Evolutionary conservation across 2,329 filamentous ascomycete genomes (phyloP), one percentile per base, ranked within the genome.

Genomic region (Catunica adiposa): DNA sequence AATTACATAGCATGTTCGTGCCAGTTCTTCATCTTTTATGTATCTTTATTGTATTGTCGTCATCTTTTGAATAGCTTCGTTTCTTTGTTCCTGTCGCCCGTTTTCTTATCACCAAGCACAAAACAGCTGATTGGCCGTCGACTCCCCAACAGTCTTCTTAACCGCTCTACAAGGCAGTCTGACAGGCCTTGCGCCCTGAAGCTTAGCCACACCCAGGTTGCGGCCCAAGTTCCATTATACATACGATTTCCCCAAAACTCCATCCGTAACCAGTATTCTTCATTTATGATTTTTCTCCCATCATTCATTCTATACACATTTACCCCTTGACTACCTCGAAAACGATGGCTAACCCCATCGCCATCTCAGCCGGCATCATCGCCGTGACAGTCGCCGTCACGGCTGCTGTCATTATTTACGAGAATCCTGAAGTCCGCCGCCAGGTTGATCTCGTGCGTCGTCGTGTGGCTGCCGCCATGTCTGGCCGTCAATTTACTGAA

Each of bases 351-450:
- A 79, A 79, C 69, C 74, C 76, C 61, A 67, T 73, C 61, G 69
- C 73, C 46, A 62, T 78, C 59, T 76, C 77, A 73, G 77, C 73
- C 61, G 77, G 77, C 70, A 70, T 78, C 51, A 73, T 79, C 60
- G 78, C 75, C 67, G 69, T 78, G 34, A 74, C 76, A 29, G 71
- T 80, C 58, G 76, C 75, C 56, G 73, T 79, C 57, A 76, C 76
- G 25, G 73, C 76, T 34, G 76, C 77, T 58, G 73, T 80, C 58
- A 76, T 77, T 60, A 71, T 83, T 58, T 82, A 82, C 68, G 79
- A 83, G 64, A 79, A 74, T 22, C 79, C 79, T 56, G 79, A 83
- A 66, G 66, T 82, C 26, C 77, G 78, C 59, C 77, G 78, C 61
- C 76, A 78, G 62, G 75, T 78, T 60, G 74, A 79, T 60, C 75